Percentiles rank a stretch among this genome's conserved stretches.
phyloP scores from a whole-genome alignment of 768 basidiomycete species.

The Mycena belliarum region DNA sequence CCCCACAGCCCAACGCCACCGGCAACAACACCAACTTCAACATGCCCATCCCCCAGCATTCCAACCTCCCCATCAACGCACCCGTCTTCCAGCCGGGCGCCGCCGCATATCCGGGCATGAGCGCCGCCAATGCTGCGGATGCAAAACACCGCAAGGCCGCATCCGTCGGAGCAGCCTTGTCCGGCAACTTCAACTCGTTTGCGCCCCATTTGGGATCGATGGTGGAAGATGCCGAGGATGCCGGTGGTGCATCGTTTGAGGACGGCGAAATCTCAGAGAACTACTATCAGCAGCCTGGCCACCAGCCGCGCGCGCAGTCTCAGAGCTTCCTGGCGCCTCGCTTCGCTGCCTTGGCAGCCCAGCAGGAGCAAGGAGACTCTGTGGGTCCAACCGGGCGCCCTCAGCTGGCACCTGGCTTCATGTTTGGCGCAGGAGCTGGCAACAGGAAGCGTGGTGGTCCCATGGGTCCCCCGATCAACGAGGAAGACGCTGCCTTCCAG shows the following conservation, averaged over 20 bases:
- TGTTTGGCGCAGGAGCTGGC: slow-evolving; percentile 68
- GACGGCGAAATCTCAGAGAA: slow-evolving; percentile 78
- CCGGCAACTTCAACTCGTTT: slow-evolving; percentile 67
- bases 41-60: slow-evolving; percentile 51
- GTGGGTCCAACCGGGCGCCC: slow-evolving; percentile 80
- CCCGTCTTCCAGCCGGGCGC: slow-evolving; percentile 77
- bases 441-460: slow-evolving; percentile 48
- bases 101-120: slow-evolving; percentile 50
- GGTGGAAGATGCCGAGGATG: slow-evolving; percentile 81
- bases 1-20: slow-evolving; percentile 48
- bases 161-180: slow-evolving; percentile 64
- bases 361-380: slow-evolving; percentile 65
- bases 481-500: slow-evolving; percentile 81
- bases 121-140: slow-evolving; percentile 36
- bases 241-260: slow-evolving; percentile 51
- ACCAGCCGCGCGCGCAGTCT: slow-evolving; percentile 73
- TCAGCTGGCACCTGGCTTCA: slow-evolving; percentile 88
- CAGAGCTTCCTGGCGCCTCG: slow-evolving; percentile 89
- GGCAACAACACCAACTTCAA: slow-evolving; percentile 38
- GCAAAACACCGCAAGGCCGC: slow-evolving; percentile 81
- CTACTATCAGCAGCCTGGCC: slow-evolving; percentile 51
- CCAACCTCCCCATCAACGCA: slow-evolving; percentile 64
- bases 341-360: slow-evolving; percentile 78
- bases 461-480: slow-evolving; percentile 73
- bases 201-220: slow-evolving; percentile 81